These are phyloP conservation scores for Phytophthora melonis DNA, from an alignment of 352 stramenopile species.

Conservation along the genomic window DNA sequence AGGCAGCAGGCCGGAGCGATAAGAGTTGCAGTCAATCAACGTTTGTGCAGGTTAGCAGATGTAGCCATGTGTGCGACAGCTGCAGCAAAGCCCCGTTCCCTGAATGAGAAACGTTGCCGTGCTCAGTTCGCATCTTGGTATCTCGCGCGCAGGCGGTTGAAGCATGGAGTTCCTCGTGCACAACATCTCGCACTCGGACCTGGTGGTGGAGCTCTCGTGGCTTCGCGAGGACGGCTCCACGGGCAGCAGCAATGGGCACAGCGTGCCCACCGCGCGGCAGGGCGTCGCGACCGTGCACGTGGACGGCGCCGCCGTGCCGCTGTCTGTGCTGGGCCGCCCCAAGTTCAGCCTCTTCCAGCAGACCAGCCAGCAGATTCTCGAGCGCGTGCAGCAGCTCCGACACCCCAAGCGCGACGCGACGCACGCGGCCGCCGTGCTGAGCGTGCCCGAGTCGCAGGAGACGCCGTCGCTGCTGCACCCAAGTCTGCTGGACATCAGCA, in stretches of 20 bases:
- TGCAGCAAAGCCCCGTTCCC: constrained; percentile 3
- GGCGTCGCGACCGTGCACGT: constrained; percentile 21
- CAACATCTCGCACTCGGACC: constrained; percentile 97
- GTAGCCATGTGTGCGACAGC: constrained; percentile 10
- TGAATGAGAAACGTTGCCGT: constrained; percentile 16
- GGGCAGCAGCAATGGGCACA: constrained; percentile 25
- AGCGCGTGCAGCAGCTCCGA: constrained; percentile 63
- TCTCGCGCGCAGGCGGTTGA: not conserved
- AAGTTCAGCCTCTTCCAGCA: constrained; percentile 92
- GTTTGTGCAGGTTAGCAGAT: constrained; percentile 4
- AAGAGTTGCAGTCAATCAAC: constrained; percentile 22
- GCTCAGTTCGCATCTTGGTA: constrained; percentile 26
- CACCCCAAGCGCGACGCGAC: constrained; percentile 19
- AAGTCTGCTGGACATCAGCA: constrained; percentile 68
- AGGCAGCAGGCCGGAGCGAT: not conserved
- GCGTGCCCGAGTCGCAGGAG: constrained; percentile 17
- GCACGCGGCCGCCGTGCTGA: constrained; percentile 31
- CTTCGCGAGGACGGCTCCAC: constrained; percentile 47
- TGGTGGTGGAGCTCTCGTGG: constrained; percentile 93
- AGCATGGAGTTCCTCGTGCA: constrained; percentile 96
- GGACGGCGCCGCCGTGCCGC: constrained; percentile 44
- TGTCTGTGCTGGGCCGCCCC: constrained; percentile 74
- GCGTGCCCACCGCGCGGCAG: constrained; percentile 8
- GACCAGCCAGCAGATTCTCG: constrained; percentile 77
- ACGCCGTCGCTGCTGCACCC: constrained; percentile 65